Conservation (phyloP, 768 basidiomycete species). For the Lenzites betulinus region DNA sequence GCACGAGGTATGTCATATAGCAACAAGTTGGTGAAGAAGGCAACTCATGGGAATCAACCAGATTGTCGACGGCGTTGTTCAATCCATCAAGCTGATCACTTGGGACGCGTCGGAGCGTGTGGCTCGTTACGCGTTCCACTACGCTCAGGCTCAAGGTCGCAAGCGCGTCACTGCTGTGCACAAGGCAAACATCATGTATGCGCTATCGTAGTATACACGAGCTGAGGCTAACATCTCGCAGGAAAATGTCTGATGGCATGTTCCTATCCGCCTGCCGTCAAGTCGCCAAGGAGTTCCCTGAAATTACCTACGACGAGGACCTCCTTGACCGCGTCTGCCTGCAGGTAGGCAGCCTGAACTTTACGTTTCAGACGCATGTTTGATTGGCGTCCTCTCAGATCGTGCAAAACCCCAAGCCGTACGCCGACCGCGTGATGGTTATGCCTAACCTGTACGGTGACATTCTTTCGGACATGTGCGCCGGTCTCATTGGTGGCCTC, state of each 20-base stretch:
- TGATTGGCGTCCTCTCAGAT: constrained; percentile 48
- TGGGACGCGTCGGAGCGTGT: constrained; percentile 99
- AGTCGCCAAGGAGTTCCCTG: constrained; percentile 94
- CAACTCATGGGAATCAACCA: constrained; percentile 32
- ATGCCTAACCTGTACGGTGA: constrained; percentile 98
- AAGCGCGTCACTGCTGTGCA: constrained; percentile 97
- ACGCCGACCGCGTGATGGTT: constrained; percentile 97
- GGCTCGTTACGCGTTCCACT: constrained; percentile 97
- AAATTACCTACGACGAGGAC: constrained; percentile 94
- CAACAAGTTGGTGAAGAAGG: constrained; percentile 2
- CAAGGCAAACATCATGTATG: constrained; percentile 99
- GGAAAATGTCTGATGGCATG: constrained; percentile 99
- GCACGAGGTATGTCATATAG: constrained; percentile 71
- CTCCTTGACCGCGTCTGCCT: constrained; percentile 95
- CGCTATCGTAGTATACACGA: constrained; percentile 2
- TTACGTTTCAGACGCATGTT: background rate
- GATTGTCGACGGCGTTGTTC: constrained; percentile 97
- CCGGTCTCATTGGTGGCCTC: constrained; percentile 97
- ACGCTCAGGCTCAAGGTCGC: constrained; percentile 85
- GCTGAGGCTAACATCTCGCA: constrained; percentile 33
- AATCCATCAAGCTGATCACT: constrained; percentile 99
- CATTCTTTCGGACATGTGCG: constrained; percentile 97
- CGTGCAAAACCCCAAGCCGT: constrained; percentile 91
- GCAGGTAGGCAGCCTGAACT: constrained; percentile 51
- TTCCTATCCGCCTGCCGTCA: constrained; percentile 97